Base-by-base conservation (phyloP, 2,329 filamentous ascomycete genomes). In the Cladophialophora carrionii region DNA sequence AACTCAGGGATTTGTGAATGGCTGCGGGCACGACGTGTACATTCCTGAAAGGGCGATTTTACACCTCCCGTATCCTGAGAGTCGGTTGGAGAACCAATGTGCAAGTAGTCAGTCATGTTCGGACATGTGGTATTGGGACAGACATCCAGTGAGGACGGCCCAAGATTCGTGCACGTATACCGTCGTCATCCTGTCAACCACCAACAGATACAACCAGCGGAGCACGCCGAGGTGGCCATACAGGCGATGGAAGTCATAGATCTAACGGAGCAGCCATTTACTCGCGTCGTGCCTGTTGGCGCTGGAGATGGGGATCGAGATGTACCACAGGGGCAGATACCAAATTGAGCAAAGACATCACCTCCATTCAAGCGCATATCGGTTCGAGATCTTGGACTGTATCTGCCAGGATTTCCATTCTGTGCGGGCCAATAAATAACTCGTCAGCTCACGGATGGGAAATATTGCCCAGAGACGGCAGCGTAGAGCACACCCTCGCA, bases 401-500 rank as follows among this genome's bases (percentile, higher is more conserved):
- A 7, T 43, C 37, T n/a, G 17, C 37, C 17, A 8, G 17, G 14
- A 43, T n/a, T 3, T 17, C 37, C 37, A 31, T 48, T 34, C 41
- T 26, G 37, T 32, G 3, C 24, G 26, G 56, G 22, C n/a, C 29
- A 46, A 17, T 31, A 20, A 46, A 29, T 17, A 12, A 34, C 14
- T 32, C 22, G 37, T 49, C 56, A 58, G 37, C 26, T 48, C n/a
- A 17, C 20, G 37, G 37, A 26, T 52, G 48, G 51, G 58, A 58
- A 58, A 58, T 32, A 8, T 31, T 58, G 24, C 26, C 56, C 41
- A 12, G 56, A 58, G 31, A 24, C 31, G 56, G 46, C 56, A 24
- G 24, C n/a, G 5, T 48, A 29, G 22, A 32, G 56, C 26, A 46
- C 17, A 4, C 20, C 7, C 20, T 41, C 48, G 48, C 22, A 51